Conservation (phyloP, 2,329 filamentous ascomycete genomes). For the Albophoma yamanashiensis region DNA sequence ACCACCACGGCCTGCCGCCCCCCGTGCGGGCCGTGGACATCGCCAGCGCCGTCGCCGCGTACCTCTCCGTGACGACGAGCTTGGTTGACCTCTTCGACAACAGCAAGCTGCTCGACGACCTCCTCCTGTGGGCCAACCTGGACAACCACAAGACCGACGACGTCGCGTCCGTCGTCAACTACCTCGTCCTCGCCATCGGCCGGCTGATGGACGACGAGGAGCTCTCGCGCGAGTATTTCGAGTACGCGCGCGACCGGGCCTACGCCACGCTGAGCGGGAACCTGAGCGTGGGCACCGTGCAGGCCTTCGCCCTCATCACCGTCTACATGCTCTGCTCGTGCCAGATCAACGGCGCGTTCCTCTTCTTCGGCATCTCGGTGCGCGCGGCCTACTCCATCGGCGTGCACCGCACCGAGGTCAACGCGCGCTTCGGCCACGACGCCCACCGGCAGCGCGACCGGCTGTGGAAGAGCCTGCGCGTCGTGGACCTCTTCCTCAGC, state of each 20-base stretch:
- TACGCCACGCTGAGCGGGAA: slow-evolving; percentile 33
- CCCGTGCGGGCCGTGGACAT: slow-evolving; percentile 16
- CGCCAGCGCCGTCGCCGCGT: slow-evolving; percentile 19
- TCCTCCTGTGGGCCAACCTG: slow-evolving; percentile 30
- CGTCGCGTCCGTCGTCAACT: slow-evolving; percentile 30
- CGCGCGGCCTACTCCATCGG: slow-evolving; percentile 43
- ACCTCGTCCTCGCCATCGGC: slow-evolving; percentile 40
- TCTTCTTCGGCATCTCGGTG: slow-evolving; percentile 43
- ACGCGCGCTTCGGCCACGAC: slow-evolving; percentile 35
- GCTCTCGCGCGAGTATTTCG: slow-evolving; percentile 34
- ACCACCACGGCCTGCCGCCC: slow-evolving; percentile 8
- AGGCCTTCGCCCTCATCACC: slow-evolving; percentile 38
- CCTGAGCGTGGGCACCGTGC: slow-evolving; percentile 36
- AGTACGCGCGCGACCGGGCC: slow-evolving; percentile 35
- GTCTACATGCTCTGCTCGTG: slow-evolving; percentile 44
- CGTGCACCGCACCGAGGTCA: slow-evolving; percentile 42
- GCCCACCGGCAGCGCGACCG: slow-evolving; percentile 33
- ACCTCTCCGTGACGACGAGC: slow-evolving; percentile 30
- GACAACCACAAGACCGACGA: slow-evolving; percentile 16
- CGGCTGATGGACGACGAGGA: slow-evolving; percentile 29
- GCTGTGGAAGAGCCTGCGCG: slow-evolving; percentile 42
- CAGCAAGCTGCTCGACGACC: slow-evolving; percentile 23
- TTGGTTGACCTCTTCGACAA: slow-evolving; percentile 39
- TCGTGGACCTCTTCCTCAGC: slow-evolving; percentile 41
- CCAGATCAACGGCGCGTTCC: slow-evolving; percentile 43